Evolutionary conservation across 176 grass and related monocot species (phyloP).

Genomic region (Triticum monococcum): DNA sequence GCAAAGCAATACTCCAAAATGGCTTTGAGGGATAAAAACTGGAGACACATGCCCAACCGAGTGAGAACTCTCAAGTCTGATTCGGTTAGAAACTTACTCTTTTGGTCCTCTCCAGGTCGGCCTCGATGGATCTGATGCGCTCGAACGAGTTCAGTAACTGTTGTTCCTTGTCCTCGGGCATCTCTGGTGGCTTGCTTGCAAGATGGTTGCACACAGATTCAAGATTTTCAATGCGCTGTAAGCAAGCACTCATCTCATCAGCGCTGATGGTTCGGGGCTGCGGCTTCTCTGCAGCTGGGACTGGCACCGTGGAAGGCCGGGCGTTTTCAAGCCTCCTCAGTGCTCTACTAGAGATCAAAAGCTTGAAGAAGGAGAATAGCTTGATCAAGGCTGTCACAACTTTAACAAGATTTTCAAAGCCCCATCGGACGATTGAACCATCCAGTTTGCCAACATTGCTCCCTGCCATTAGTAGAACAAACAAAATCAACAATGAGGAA

Average conservation of each 20-base stretch:
- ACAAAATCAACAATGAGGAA: neutral
- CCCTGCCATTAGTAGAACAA: slow-evolving; percentile 34
- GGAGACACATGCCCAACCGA: neutral
- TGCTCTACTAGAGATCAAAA: slow-evolving; percentile 43
- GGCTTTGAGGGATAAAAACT: no score
- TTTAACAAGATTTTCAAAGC: slow-evolving; percentile 39
- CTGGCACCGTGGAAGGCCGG: neutral
- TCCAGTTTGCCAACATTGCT: slow-evolving; percentile 23
- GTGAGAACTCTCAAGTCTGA: neutral
- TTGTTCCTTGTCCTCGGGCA: slow-evolving; percentile 73
- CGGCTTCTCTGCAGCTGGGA: slow-evolving; percentile 23
- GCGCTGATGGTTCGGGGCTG: slow-evolving; percentile 3
- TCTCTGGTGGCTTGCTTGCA: slow-evolving; percentile 56
- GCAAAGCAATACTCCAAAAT: neutral
- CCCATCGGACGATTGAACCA: slow-evolving; percentile 29
- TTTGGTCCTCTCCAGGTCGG: slow-evolving; percentile 76
- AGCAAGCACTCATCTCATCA: slow-evolving; percentile 43
- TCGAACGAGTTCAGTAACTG: slow-evolving; percentile 70
- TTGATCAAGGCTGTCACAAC: slow-evolving; percentile 58
- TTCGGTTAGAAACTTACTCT: slow-evolving; percentile 36
- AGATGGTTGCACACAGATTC: slow-evolving; percentile 72
- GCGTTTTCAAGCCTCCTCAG: slow-evolving; percentile 45
- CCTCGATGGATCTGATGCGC: slow-evolving; percentile 85
- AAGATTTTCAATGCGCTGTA: slow-evolving; percentile 70
- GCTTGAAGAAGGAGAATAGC: slow-evolving; percentile 49